Evolutionary conservation across 2,329 filamentous ascomycete species (phyloP).

Genomic region (Alternaria longipes): DNA sequence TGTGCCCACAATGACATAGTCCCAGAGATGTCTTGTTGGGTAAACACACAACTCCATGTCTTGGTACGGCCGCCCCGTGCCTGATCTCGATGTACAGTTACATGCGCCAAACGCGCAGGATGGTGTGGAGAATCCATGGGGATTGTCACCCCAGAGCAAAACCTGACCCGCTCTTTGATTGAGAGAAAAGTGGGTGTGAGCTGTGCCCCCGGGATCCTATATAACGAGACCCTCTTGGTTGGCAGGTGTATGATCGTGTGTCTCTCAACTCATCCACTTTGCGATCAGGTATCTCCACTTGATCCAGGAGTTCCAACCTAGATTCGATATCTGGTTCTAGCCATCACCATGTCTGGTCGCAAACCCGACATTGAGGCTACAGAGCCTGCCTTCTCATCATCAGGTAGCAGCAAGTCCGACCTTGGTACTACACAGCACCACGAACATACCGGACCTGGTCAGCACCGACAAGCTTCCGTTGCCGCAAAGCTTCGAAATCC

Average conservation of each 20-base stretch:
- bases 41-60: slow-evolving; percentile 10
- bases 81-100: slow-evolving; percentile 30
- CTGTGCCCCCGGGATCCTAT: slow-evolving; percentile 19
- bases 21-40: slow-evolving; percentile 23
- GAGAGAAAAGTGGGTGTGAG: slow-evolving; percentile 17
- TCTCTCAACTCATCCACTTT: slow-evolving; percentile 15
- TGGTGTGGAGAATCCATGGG: slow-evolving; percentile 27
- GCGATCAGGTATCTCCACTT: slow-evolving; percentile 1
- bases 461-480: slow-evolving; percentile 31
- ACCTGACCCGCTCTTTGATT: slow-evolving; percentile 16
- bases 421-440: slow-evolving; percentile 29
- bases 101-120: slow-evolving; percentile 35
- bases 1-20: slow-evolving; percentile 42
- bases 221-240: slow-evolving; percentile 19
- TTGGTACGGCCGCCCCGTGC: slow-evolving; percentile 25
- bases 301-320: slow-evolving; percentile 1
- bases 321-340: slow-evolving; percentile 1
- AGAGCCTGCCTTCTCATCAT: slow-evolving; percentile 33
- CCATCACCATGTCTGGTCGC: slow-evolving; percentile 30
- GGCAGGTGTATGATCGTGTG: slow-evolving; percentile 3
- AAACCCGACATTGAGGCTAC: slow-evolving; percentile 42
- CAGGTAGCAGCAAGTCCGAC: slow-evolving; percentile 36
- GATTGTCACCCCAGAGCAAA: slow-evolving; percentile 16
- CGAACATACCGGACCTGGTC: slow-evolving; percentile 28
- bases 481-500: slow-evolving; percentile 61